Evolutionary conservation across 352 stramenopile species (phyloP).

Genomic region (Globisporangium solare): DNA sequence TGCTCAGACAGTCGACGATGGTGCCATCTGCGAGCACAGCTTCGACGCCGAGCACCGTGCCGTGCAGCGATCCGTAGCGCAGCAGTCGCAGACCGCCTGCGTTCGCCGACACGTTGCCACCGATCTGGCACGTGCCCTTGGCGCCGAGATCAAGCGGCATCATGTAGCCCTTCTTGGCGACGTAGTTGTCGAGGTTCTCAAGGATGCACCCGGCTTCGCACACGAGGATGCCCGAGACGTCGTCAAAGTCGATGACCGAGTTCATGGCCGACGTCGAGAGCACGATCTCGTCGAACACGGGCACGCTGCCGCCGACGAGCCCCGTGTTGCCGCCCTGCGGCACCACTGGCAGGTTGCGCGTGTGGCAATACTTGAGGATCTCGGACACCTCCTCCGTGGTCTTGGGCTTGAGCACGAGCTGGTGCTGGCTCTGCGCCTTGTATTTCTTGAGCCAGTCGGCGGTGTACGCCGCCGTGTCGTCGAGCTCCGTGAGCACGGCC

Average conservation of each 20-base stretch:
- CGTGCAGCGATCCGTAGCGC: conserved; percentile 94
- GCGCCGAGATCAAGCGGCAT: conserved; percentile 96
- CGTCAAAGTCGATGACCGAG: conserved; percentile 89
- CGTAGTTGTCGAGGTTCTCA: conserved; percentile 89
- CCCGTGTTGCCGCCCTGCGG: conserved; percentile 97
- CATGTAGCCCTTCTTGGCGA: conserved; percentile 82
- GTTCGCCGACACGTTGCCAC: conserved; percentile 95
- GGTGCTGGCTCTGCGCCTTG: conserved; percentile 42
- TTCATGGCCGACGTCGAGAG: conserved; percentile 91
- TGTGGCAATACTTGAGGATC: conserved; percentile 92
- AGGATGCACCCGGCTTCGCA: conserved; percentile 93
- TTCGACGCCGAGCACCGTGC: conserved; percentile 92
- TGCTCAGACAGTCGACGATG: conserved; percentile 88
- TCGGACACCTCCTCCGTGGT: conserved; percentile 84
- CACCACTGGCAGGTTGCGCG: conserved; percentile 86
- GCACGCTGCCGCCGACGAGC: conserved; percentile 92
- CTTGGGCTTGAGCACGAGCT: conserved; percentile 85
- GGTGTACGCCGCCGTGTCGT: conserved; percentile 70
- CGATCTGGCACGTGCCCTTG: conserved; percentile 98
- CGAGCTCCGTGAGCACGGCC: conserved; percentile 56
- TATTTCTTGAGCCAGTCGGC: conserved; percentile 88
- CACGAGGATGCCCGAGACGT: conserved; percentile 73
- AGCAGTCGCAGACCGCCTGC: conserved; percentile 93
- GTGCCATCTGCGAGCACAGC: conserved; percentile 91
- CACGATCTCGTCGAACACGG: conserved; percentile 92